Conservation (phyloP, 148 eudicot genomes). For the Vaccinium myrtillus region DNA sequence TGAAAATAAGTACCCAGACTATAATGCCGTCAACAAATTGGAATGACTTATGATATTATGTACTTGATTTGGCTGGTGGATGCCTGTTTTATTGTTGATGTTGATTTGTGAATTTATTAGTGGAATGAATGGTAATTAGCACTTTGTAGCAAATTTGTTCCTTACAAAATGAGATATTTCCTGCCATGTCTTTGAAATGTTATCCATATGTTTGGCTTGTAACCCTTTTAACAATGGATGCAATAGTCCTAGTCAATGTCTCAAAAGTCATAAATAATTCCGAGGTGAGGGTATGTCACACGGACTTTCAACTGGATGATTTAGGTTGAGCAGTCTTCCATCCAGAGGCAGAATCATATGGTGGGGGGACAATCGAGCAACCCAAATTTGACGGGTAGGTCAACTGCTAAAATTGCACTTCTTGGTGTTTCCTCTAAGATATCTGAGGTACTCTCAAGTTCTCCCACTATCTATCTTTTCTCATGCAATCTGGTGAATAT, state of each 20-base stretch:
- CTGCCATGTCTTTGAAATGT: background rate
- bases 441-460: slow-evolving; percentile 41
- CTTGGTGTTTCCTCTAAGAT: slow-evolving; percentile 47
- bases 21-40: background rate
- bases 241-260: background rate
- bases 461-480: background rate
- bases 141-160: background rate
- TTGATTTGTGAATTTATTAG: background rate
- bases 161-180: background rate
- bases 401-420: slow-evolving; percentile 66
- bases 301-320: slow-evolving; percentile 28
- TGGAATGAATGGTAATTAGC: background rate
- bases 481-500: background rate
- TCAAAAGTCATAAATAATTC: background rate
- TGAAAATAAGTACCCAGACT: background rate
- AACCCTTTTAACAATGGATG: background rate
- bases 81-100: background rate
- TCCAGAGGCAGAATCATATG: slow-evolving; percentile 30
- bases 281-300: slow-evolving; percentile 17
- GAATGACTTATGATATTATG: background rate
- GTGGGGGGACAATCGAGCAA: slow-evolving; percentile 21
- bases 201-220: background rate
- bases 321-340: slow-evolving; percentile 41
- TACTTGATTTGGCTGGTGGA: background rate
- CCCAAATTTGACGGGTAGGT: slow-evolving; percentile 41